Conservation (phyloP, 2,329 filamentous ascomycete species). For the Fusarium sp. region DNA sequence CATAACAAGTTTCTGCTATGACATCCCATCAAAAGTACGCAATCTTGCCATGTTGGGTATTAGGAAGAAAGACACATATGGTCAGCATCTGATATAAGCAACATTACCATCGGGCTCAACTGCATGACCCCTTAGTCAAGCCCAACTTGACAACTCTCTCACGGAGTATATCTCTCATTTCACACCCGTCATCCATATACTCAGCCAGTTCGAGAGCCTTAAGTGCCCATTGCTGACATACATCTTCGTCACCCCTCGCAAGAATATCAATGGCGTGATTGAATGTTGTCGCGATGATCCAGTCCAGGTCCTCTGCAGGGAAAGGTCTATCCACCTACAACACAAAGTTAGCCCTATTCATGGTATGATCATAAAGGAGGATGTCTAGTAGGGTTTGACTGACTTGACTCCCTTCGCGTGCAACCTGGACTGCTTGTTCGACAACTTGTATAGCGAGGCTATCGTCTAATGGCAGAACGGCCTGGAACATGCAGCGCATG, state of each 20-base stretch:
- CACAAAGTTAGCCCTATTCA: slow-evolving; percentile 3
- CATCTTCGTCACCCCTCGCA: slow-evolving; percentile 62
- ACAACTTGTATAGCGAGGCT: slow-evolving; percentile 68
- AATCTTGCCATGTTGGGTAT: background rate
- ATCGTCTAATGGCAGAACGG: slow-evolving; percentile 68
- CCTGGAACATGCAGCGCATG: slow-evolving; percentile 79
- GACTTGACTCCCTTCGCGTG: slow-evolving; percentile 62
- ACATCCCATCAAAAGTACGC: background rate
- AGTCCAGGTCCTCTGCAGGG: slow-evolving; percentile 76
- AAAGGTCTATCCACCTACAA: slow-evolving; percentile 60
- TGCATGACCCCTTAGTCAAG: slow-evolving; percentile 23
- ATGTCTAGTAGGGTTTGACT: background rate
- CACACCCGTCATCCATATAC: slow-evolving; percentile 65
- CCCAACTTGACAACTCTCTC: slow-evolving; percentile 57
- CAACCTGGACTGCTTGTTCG: slow-evolving; percentile 69
- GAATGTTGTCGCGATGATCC: slow-evolving; percentile 76
- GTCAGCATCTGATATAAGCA: background rate
- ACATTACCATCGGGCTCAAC: background rate
- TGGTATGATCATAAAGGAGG: slow-evolving; percentile 15
- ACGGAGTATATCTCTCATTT: slow-evolving; percentile 57
- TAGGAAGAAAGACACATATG: background rate
- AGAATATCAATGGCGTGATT: slow-evolving; percentile 78
- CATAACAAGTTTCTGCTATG: slow-evolving; percentile 13
- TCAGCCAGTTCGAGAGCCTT: slow-evolving; percentile 71
- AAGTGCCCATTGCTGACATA: slow-evolving; percentile 70